Evolutionary conservation across 169 alveolate species (phyloP).

Genomic region (Theileria equi): DNA sequence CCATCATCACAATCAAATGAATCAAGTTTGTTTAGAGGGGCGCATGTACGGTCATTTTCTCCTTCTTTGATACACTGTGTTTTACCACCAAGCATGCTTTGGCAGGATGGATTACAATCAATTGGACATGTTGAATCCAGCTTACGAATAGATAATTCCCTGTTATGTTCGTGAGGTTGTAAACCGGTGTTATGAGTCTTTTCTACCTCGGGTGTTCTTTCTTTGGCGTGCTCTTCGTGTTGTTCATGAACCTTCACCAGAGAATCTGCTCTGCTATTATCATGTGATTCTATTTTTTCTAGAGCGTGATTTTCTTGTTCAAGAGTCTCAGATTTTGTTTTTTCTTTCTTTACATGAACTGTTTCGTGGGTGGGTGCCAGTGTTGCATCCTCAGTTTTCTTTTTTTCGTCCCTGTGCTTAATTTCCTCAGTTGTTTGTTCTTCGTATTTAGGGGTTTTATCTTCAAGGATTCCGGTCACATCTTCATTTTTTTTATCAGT

Average conservation of each 20-base stretch:
- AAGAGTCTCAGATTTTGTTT: not conserved
- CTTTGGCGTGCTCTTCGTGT: too few species aligned
- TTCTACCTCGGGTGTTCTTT: not conserved
- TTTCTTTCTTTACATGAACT: not conserved
- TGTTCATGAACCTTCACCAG: too few species aligned
- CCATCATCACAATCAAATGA: slow-evolving; percentile 9
- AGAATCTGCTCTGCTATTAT: too few species aligned
- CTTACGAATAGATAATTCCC: not conserved
- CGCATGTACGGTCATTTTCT: slow-evolving; percentile 11
- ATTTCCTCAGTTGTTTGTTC: not conserved
- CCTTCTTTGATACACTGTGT: slow-evolving; percentile 31
- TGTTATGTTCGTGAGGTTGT: slow-evolving; percentile 6
- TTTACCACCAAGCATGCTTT: slow-evolving; percentile 29
- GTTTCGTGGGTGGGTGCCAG: not conserved
- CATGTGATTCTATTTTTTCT: too few species aligned
- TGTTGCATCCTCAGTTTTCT: not conserved
- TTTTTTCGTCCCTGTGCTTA: not conserved
- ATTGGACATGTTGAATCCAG: slow-evolving; percentile 13
- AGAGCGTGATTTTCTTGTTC: not conserved
- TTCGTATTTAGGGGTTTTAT: too few species aligned
- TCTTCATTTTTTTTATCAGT: not conserved
- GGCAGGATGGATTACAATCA: slow-evolving; percentile 42
- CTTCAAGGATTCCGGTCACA: not conserved
- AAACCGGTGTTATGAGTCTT: not conserved
- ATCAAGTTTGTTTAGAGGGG: slow-evolving; percentile 15